Evolutionary conservation across 2,329 filamentous ascomycete species (phyloP), one percentile per base, ranked within the genome.

Genomic region (Beauveria scarabaeidicola): DNA sequence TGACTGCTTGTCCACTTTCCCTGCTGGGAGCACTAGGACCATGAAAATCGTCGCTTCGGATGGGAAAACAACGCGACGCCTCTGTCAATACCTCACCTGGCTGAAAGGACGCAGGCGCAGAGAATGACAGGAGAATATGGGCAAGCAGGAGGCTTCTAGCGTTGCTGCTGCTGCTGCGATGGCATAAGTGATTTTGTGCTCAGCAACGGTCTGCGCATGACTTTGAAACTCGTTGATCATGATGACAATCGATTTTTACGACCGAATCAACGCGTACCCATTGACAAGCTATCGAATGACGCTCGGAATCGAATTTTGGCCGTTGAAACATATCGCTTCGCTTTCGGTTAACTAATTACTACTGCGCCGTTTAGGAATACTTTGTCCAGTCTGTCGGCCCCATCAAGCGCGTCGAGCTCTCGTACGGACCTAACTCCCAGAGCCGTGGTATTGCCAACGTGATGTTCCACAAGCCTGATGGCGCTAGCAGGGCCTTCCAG

Each of bases 401-500:
- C 64, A 90, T 97, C 76, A 97, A 95, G 83, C 88, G 84, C 75
- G 90, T 95, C 64, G 87, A 94, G 67, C 81, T 99, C 68, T 91
- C 90, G 55, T 99, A 99, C 77, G 94, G 93, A 69, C 90, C 93
- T 64, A 91, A 90, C 72, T 93, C 93, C 64, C 84, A 87, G 67
- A 97, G 92, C 81, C 90, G 91, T 71, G 94, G 94, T 66, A 90
- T 93, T 70, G 92, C 92, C 68, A 94, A 91, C 58, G 89, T 99
- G 67, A 86, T 87, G 64, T 99, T 99, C 79, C 77, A 76, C 73
- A 90, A 90, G 69, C 77, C 87, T 27, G 90, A 91, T 66, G 89
- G 89, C 64, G 94, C 93, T 65, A 85, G 85, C 71, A 90, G 91
- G 76, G 94, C 94, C 62, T 89, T 91, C 67, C 82, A 87, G 69